A percentile compares a stretch with the other conserved stretches of the same genome.
These are phyloP conservation scores for Hypomyces perniciosus DNA, from an alignment of 2,329 filamentous ascomycete species.

Conservation along the genomic window DNA sequence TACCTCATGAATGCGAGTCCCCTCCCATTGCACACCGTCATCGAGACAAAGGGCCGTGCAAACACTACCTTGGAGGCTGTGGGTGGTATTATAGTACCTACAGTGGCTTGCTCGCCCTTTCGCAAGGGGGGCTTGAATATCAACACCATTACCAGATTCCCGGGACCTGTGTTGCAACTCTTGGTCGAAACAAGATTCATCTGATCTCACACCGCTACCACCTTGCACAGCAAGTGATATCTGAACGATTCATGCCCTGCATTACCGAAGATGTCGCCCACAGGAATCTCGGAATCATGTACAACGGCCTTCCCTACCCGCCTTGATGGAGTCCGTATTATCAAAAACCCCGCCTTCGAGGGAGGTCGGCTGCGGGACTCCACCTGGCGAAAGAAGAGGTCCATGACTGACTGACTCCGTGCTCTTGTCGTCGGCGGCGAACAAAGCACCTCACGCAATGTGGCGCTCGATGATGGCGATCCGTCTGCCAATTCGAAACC, in stretches of 20 bases:
- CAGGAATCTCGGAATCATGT: neutral
- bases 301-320: neutral
- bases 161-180: slow-evolving; percentile 13
- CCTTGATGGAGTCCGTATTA: too few species aligned
- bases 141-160: slow-evolving; percentile 14
- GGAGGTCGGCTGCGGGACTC: neutral
- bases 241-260: too few species aligned
- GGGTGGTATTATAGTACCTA: neutral
- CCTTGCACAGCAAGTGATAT: neutral
- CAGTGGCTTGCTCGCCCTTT: neutral
- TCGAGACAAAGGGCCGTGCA: too few species aligned
- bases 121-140: neutral
- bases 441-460: neutral
- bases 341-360: too few species aligned
- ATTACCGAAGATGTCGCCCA: too few species aligned
- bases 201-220: slow-evolving; percentile 6
- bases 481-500: neutral
- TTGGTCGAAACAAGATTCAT: slow-evolving; percentile 7
- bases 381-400: neutral
- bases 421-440: neutral
- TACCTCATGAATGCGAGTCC: too few species aligned
- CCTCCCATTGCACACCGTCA: too few species aligned
- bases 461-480: neutral
- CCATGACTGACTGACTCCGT: neutral
- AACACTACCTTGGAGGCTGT: neutral